These are phyloP conservation scores for Salix udensis DNA, from an alignment of 345 rosid species.

Conservation along the genomic window DNA sequence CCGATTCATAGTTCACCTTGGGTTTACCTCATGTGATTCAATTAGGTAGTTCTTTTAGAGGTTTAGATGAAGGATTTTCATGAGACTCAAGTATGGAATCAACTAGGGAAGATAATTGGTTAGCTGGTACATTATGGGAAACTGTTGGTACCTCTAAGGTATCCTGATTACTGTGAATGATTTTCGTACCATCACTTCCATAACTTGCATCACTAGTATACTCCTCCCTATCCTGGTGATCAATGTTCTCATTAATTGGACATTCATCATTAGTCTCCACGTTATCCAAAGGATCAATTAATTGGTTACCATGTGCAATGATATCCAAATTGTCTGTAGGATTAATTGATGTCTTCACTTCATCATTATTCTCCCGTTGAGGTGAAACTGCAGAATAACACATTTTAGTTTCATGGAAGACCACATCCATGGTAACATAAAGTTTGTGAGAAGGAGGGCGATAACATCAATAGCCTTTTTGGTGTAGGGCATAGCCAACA, in stretches of 20 bases:
- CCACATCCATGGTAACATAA: not conserved
- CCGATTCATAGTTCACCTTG: not conserved
- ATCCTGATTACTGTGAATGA: fast-evolving
- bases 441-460: not conserved
- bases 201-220: not conserved
- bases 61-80: not conserved
- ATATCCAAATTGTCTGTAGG: not conserved
- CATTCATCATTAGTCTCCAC: not conserved
- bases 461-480: not conserved
- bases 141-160: not conserved
- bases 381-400: not conserved
- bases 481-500: not conserved
- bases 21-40: not conserved
- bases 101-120: not conserved
- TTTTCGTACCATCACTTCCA: not conserved
- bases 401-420: not conserved
- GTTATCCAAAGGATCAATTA: not conserved
- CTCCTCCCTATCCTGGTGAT: not conserved
- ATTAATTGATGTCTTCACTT: not conserved
- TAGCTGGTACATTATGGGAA: not conserved
- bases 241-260: not conserved
- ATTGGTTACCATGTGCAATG: not conserved
- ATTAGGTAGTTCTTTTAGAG: not conserved
- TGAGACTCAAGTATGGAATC: not conserved
- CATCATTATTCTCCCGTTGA: too few species aligned